Evolutionary conservation across 176 grass and related monocot species (phyloP).

Genomic region (Puya raimondii): DNA sequence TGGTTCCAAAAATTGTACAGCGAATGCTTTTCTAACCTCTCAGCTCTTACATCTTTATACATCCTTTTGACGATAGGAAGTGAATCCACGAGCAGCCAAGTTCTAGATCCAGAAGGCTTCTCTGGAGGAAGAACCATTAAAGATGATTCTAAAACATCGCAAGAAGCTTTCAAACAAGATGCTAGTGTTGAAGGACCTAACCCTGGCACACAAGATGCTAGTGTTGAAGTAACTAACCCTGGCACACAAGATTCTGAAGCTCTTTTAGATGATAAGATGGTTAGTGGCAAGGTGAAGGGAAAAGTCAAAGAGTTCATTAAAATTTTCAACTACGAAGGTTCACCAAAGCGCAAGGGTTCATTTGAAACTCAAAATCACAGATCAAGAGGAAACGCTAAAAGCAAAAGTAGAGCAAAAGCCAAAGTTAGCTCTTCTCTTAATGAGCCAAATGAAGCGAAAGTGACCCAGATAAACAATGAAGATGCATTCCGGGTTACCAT

Average conservation of each 20-base stretch:
- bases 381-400: conserved; percentile 34
- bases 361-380: conserved; percentile 29
- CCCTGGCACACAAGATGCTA: conserved; percentile 16
- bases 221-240: conserved; percentile 8
- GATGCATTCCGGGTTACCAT: conserved; percentile 21
- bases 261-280: conserved; percentile 51
- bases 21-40: conserved; percentile 8
- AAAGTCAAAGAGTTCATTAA: conserved; percentile 80
- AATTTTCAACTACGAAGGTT: conserved; percentile 61
- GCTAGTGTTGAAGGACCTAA: conserved; percentile 4
- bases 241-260: conserved; percentile 21
- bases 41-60: conserved; percentile 7
- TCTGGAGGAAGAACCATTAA: conserved; percentile 28
- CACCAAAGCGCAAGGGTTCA: conserved; percentile 55
- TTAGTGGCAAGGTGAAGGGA: conserved; percentile 51
- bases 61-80: conserved; percentile 14
- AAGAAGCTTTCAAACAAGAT: background rate
- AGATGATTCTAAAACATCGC: conserved; percentile 18
- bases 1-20: background rate
- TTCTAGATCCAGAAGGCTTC: conserved; percentile 23
- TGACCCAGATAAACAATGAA: conserved; percentile 18
- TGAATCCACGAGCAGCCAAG: conserved; percentile 20
- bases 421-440: conserved; percentile 35
- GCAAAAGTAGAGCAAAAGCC: conserved; percentile 34
- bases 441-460: conserved; percentile 26